Percentiles rank a stretch among this genome's conserved stretches.
phyloP scores from a whole-genome alignment of 208 protist species.

The Naegleria lovaniensis region DNA sequence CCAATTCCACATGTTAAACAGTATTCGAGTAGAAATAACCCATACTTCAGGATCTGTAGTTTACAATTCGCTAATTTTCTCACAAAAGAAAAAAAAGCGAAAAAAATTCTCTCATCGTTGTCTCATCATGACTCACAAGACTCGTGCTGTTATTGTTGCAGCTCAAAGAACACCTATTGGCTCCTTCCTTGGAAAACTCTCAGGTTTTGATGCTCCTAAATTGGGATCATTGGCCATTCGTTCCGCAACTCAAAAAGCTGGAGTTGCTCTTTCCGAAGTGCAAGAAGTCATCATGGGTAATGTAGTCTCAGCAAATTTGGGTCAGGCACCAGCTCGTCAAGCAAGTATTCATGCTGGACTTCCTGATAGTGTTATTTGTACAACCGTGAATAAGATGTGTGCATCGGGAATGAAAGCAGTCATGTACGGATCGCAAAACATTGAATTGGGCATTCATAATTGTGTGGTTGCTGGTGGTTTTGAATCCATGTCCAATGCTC shows the following conservation, averaged over 20 bases:
- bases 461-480: conserved; percentile 61
- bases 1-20: too few species aligned
- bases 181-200: conserved; percentile 44
- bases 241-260: conserved; percentile 40
- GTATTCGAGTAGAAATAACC: too few species aligned
- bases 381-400: conserved; percentile 72
- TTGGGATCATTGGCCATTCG: conserved; percentile 51
- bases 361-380: conserved; percentile 38
- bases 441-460: conserved; percentile 50
- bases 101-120: too few species aligned
- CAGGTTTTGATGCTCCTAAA: conserved; percentile 39
- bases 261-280: conserved; percentile 43
- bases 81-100: too few species aligned
- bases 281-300: conserved; percentile 60
- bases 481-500: conserved; percentile 71
- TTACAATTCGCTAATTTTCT: too few species aligned
- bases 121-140: not conserved
- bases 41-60: too few species aligned
- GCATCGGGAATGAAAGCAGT: conserved; percentile 69
- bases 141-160: conserved; percentile 51
- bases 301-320: conserved; percentile 52
- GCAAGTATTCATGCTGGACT: conserved; percentile 49
- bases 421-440: conserved; percentile 52
- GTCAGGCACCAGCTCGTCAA: conserved; percentile 63
- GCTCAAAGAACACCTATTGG: conserved; percentile 60